Percentiles rank a stretch among this genome's conserved stretches.
phyloP scores from a whole-genome alignment of 148 eudicot species.

The Rhododendron ferrugineum region DNA sequence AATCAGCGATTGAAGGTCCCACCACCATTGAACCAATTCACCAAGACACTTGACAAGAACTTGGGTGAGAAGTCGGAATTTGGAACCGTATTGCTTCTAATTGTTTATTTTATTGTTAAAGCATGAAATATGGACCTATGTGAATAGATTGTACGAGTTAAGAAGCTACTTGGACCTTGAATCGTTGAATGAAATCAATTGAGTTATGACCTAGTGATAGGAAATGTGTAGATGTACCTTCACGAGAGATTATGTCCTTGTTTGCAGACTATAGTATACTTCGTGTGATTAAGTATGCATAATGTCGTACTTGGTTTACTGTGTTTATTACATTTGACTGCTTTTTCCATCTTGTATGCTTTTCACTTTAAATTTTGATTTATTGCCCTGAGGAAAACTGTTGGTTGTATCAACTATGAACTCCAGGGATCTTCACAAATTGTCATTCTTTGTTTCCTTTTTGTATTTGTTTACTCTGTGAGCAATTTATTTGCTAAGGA shows the following conservation, averaged over 20 bases:
- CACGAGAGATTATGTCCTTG: not conserved
- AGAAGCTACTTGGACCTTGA: not conserved
- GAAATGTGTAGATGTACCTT: not conserved
- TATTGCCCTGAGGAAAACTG: not conserved
- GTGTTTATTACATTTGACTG: not conserved
- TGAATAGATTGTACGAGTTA: not conserved
- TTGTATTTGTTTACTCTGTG: not conserved
- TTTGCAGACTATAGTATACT: not conserved
- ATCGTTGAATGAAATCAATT: not conserved
- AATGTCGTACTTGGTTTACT: not conserved
- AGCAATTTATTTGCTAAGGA: not conserved
- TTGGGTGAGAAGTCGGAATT: conserved; percentile 22
- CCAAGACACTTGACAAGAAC: conserved; percentile 51
- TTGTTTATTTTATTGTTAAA: not conserved
- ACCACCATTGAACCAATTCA: conserved; percentile 45
- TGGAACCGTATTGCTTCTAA: not conserved
- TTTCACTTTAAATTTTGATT: not conserved
- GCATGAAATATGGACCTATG: not conserved
- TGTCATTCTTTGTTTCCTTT: not conserved
- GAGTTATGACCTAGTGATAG: not conserved
- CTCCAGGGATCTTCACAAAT: not conserved
- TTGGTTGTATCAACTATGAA: not conserved
- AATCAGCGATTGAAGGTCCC: conserved; percentile 53
- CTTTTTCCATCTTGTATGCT: not conserved
- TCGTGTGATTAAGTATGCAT: not conserved